Evolutionary conservation across 2,329 filamentous ascomycete species (phyloP).

Genomic region (Aaosphaeria arxii): DNA sequence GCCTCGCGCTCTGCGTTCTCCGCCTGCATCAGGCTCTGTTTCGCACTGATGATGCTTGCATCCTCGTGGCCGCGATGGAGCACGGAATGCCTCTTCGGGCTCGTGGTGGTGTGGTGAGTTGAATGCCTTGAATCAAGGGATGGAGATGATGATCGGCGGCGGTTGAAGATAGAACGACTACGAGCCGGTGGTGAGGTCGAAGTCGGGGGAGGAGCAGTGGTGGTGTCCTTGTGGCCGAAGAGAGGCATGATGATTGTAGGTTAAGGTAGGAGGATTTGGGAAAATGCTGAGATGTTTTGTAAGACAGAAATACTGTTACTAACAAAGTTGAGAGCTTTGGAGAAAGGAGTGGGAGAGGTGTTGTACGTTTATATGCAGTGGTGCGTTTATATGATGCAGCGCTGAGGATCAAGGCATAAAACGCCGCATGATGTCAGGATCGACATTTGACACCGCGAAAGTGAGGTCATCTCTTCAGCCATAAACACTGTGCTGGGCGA

Average conservation of each 20-base stretch:
- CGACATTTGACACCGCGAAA: background rate
- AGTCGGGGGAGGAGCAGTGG: constrained; percentile 13
- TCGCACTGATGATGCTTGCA: constrained; percentile 59
- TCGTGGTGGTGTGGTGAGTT: constrained; percentile 15
- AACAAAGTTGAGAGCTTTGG: background rate
- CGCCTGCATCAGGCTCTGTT: constrained; percentile 60
- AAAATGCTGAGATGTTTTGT: constrained; percentile 2
- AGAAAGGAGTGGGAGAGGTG: background rate
- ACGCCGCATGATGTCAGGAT: constrained; percentile 14
- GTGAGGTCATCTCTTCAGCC: constrained; percentile 2
- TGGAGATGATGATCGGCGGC: constrained; percentile 34
- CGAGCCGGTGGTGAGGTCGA: constrained; percentile 16
- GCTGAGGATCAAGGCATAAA: background rate
- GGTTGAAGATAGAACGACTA: constrained; percentile 33
- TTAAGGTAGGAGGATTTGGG: background rate
- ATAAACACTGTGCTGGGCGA: background rate
- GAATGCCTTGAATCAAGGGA: constrained; percentile 16
- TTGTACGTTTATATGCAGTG: background rate
- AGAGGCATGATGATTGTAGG: constrained; percentile 29
- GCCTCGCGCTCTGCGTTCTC: constrained; percentile 65
- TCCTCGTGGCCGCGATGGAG: constrained; percentile 53
- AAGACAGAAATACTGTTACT: background rate
- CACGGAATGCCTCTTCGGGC: constrained; percentile 22
- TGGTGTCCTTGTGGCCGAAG: constrained; percentile 19
- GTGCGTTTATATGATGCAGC: background rate